Evolutionary conservation across 768 basidiomycete species (phyloP).

Genomic region (Megacollybia marginata): DNA sequence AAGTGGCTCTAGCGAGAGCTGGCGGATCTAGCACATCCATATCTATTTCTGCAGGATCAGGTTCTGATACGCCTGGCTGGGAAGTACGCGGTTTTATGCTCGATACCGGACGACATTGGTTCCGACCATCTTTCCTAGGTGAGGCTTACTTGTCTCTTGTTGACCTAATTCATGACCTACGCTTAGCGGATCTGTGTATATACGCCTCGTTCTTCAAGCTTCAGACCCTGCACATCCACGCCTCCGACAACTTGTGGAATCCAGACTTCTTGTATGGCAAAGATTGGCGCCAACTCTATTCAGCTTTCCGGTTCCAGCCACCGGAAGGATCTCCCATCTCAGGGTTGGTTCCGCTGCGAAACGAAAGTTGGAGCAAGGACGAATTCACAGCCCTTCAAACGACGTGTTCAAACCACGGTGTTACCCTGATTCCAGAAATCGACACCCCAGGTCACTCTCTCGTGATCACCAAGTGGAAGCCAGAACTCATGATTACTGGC

Average conservation of each 20-base stretch:
- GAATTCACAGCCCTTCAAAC: conserved; percentile 26
- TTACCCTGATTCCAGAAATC: conserved; percentile 34
- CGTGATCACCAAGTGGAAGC: conserved; percentile 37
- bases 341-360: conserved; percentile 27
- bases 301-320: conserved; percentile 34
- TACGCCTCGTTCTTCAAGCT: conserved; percentile 40
- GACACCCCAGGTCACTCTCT: conserved; percentile 38
- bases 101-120: conserved; percentile 40
- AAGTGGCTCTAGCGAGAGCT: conserved; percentile 21
- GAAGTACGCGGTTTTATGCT: conserved; percentile 39
- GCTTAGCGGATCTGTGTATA: conserved; percentile 31
- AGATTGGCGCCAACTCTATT: conserved; percentile 32
- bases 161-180: neutral
- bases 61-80: conserved; percentile 34
- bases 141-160: conserved; percentile 1
- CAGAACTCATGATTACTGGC: conserved; percentile 26
- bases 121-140: conserved; percentile 29
- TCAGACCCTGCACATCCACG: conserved; percentile 35
- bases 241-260: conserved; percentile 37
- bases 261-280: conserved; percentile 25
- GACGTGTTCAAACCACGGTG: conserved; percentile 28
- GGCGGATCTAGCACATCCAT: conserved; percentile 1
- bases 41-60: conserved; percentile 23
- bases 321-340: conserved; percentile 21
- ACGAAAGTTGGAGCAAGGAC: conserved; percentile 31